Percentiles rank a stretch among this genome's conserved stretches.
These are phyloP conservation scores for Hypomyces perniciosus DNA, from an alignment of 2,329 filamentous ascomycete species.

Conservation along the genomic window DNA sequence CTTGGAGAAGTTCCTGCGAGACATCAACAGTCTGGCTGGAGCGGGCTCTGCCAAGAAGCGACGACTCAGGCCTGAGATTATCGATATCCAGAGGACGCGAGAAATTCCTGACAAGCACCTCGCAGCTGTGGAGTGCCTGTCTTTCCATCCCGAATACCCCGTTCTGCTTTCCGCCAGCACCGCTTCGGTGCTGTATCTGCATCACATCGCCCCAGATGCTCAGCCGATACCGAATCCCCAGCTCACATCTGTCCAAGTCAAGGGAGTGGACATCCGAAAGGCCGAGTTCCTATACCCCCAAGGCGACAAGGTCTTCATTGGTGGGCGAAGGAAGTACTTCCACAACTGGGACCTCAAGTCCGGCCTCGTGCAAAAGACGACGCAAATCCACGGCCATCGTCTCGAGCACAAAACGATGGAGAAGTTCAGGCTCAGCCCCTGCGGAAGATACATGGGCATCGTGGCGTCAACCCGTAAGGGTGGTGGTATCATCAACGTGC, in stretches of 20 bases:
- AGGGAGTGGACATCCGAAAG: slow-evolving; percentile 74
- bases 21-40: slow-evolving; percentile 60
- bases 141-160: slow-evolving; percentile 84
- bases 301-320: slow-evolving; percentile 78
- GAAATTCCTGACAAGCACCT: slow-evolving; percentile 76
- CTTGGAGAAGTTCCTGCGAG: slow-evolving; percentile 72
- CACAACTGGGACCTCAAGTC: slow-evolving; percentile 87
- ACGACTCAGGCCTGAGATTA: slow-evolving; percentile 76
- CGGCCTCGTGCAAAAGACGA: slow-evolving; percentile 77
- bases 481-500: slow-evolving; percentile 79
- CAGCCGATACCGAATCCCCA: slow-evolving; percentile 78
- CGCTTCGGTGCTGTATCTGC: slow-evolving; percentile 77
- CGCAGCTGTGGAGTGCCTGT: slow-evolving; percentile 73
- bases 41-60: slow-evolving; percentile 50
- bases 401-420: slow-evolving; percentile 90
- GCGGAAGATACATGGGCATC: slow-evolving; percentile 79
- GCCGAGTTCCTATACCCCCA: slow-evolving; percentile 70
- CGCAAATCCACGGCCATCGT: slow-evolving; percentile 65
- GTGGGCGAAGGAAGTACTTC: slow-evolving; percentile 83
- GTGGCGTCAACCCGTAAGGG: slow-evolving; percentile 76
- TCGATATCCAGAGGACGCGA: slow-evolving; percentile 84
- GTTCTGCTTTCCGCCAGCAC: slow-evolving; percentile 85
- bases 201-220: slow-evolving; percentile 75
- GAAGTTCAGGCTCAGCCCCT: slow-evolving; percentile 78
- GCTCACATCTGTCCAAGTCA: slow-evolving; percentile 83